These are phyloP conservation scores for Abrus pulchellus DNA, from an alignment of 306 rosid species.

Conservation along the genomic window DNA sequence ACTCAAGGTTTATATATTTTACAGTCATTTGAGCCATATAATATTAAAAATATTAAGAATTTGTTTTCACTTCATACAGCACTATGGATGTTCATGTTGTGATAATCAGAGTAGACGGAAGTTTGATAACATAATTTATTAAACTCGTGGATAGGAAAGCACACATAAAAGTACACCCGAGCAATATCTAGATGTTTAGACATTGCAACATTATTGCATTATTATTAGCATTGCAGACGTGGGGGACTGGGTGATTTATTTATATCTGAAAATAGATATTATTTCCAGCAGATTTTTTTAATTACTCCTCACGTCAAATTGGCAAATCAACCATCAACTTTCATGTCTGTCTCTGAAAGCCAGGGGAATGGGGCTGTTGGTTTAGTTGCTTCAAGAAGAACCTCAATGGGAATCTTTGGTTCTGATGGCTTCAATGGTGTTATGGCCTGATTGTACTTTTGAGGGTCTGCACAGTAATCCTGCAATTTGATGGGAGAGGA, in stretches of 20 bases:
- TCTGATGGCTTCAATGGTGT: constrained; percentile 65
- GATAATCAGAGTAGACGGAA: constrained; percentile 1
- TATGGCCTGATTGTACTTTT: constrained; percentile 61
- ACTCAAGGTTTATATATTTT: neutral
- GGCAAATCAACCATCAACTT: constrained; percentile 60
- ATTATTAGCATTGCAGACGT: constrained; percentile 37
- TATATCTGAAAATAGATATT: constrained; percentile 19
- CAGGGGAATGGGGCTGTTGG: constrained; percentile 74
- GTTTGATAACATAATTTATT: constrained; percentile 19
- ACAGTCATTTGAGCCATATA: constrained; percentile 4
- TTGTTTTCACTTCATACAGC: neutral
- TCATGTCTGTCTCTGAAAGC: constrained; percentile 74
- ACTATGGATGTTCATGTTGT: neutral
- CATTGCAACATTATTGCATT: constrained; percentile 33
- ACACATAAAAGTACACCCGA: constrained; percentile 30
- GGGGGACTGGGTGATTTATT: constrained; percentile 38
- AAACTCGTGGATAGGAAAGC: neutral
- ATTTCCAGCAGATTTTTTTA: constrained; percentile 35
- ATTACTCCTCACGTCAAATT: constrained; percentile 41
- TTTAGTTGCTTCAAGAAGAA: constrained; percentile 69
- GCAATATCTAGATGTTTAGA: constrained; percentile 34
- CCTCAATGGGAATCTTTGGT: constrained; percentile 65
- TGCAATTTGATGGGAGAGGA: constrained; percentile 51
- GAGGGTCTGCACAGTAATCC: constrained; percentile 68
- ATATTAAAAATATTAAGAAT: neutral